Percentiles rank a stretch among this genome's conserved stretches.
These are phyloP conservation scores for Breviolum minutum DNA, from an alignment of 73 alveolate genomes.

Conservation along the genomic window DNA sequence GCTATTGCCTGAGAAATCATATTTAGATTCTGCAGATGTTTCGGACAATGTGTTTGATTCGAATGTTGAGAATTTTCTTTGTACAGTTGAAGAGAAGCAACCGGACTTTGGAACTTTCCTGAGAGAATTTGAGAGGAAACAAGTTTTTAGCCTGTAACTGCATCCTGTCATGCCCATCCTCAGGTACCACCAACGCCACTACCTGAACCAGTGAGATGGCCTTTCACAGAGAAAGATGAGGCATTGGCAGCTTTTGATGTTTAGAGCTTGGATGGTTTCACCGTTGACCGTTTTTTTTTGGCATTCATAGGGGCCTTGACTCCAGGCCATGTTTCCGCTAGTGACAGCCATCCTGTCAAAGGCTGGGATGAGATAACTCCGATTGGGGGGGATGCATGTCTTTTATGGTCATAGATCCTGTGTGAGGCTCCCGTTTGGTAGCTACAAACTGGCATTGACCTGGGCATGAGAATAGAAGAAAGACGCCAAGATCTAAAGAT, in stretches of 20 bases:
- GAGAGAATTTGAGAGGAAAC: neutral
- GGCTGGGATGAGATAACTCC: neutral
- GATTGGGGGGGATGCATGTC: neutral
- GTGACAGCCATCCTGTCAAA: constrained; percentile 19
- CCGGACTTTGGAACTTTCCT: no score
- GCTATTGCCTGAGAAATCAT: neutral
- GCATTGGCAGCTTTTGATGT: neutral
- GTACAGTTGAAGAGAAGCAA: no score
- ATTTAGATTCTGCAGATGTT: neutral
- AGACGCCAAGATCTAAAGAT: no score
- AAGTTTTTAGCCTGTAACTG: neutral
- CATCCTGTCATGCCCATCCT: neutral
- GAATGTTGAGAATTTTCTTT: no score
- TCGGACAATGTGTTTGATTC: no score
- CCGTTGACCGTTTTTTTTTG: neutral
- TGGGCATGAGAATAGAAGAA: no score
- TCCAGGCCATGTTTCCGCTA: constrained; percentile 20
- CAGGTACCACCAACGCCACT: constrained; percentile 41
- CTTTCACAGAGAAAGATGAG: neutral
- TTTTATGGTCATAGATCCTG: neutral
- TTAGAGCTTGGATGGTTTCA: no score
- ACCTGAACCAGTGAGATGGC: constrained; percentile 35
- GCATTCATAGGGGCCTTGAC: neutral
- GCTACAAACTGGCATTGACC: no score
- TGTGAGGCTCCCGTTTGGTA: no score